These are phyloP conservation scores for Quercus glauca DNA, from an alignment of 306 rosid genomes.

Conservation along the genomic window DNA sequence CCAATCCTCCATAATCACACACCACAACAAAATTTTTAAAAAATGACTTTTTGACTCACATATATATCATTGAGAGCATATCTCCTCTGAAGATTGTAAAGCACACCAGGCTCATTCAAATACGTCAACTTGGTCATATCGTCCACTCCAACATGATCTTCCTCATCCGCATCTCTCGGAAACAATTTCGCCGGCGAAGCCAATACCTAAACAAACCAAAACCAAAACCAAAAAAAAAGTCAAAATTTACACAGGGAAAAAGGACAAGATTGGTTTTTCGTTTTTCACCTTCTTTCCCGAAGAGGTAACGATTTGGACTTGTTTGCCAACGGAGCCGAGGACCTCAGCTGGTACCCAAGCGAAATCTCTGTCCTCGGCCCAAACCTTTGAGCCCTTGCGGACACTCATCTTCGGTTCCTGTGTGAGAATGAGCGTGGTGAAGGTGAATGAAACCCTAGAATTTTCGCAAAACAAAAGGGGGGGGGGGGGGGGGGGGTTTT, in stretches of 20 bases:
- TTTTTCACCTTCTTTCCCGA: conserved; percentile 73
- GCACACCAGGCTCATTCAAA: conserved; percentile 95
- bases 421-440: not conserved
- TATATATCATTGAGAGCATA: conserved; percentile 91
- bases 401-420: conserved; percentile 51
- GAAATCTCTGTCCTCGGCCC: conserved; percentile 64
- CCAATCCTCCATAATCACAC: not conserved
- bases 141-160: conserved; percentile 91
- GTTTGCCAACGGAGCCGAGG: conserved; percentile 42
- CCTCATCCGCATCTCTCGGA: conserved; percentile 89
- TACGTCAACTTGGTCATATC: conserved; percentile 91
- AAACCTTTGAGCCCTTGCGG: conserved; percentile 84
- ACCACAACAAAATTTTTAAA: too few relatives aligned
- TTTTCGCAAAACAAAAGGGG: not conserved
- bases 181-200: conserved; percentile 53
- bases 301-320: conserved; percentile 38
- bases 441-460: conserved; percentile 13
- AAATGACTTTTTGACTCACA: conserved; percentile 38
- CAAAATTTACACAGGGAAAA: not conserved
- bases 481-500: not conserved
- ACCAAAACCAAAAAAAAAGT: not conserved
- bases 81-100: conserved; percentile 88
- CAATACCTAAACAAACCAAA: conserved; percentile 41
- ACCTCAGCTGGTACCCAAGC: conserved; percentile 87
- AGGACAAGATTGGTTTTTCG: too few relatives aligned